These are phyloP conservation scores for Aureobasidium vineae DNA, from an alignment of 2,329 filamentous ascomycete species.

Conservation along the genomic window DNA sequence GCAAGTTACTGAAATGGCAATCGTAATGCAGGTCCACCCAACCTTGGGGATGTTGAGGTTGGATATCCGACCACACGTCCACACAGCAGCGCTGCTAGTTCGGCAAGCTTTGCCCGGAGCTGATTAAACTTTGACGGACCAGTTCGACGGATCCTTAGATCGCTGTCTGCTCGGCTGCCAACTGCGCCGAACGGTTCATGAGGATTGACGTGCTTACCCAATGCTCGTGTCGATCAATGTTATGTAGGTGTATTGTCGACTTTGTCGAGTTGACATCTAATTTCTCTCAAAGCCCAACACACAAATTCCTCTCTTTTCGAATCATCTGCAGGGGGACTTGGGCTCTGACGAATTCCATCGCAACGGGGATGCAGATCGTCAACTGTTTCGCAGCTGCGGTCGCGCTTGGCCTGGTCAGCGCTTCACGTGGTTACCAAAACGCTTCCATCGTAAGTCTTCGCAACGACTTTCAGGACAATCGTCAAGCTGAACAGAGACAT, in stretches of 20 bases:
- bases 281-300: background rate
- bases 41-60: background rate
- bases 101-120: background rate
- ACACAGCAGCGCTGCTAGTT: background rate
- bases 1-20: no score
- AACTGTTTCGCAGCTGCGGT: constrained; percentile 17
- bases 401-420: constrained; percentile 1
- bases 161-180: background rate
- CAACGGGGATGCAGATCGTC: constrained; percentile 16
- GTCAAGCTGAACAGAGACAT: constrained; percentile 9
- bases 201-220: background rate
- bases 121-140: constrained; percentile 9
- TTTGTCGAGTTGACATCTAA: background rate
- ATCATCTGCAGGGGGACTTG: background rate
- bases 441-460: constrained; percentile 2
- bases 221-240: constrained; percentile 8
- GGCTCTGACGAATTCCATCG: background rate
- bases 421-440: background rate
- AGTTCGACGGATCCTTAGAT: background rate
- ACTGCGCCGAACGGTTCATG: background rate
- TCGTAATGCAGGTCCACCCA: background rate
- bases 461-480: background rate
- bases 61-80: background rate
- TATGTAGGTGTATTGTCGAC: background rate
- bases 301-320: background rate